Conservation (phyloP, 2,329 filamentous ascomycete species). For the Aspergillus tanneri region DNA sequence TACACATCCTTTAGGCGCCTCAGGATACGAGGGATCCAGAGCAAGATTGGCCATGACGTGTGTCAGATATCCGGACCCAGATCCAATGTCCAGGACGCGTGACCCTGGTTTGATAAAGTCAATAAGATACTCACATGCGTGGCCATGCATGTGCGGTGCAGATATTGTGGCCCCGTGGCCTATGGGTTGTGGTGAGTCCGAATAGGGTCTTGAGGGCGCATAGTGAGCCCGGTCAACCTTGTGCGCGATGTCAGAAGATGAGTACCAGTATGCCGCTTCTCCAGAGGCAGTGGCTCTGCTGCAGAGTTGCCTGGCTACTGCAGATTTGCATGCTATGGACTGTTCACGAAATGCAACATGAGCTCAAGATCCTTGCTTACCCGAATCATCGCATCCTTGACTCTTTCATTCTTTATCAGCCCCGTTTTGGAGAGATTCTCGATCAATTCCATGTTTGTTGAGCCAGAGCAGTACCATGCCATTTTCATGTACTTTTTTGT, state of each 20-base stretch:
- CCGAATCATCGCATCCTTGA: slow-evolving; percentile 76
- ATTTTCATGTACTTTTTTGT: slow-evolving; percentile 50
- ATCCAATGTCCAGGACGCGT: slow-evolving; percentile 70
- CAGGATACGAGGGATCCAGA: slow-evolving; percentile 24
- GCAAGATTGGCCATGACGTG: slow-evolving; percentile 82
- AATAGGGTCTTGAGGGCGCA: slow-evolving; percentile 68
- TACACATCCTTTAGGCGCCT: slow-evolving; percentile 50
- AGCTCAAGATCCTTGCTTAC: slow-evolving; percentile 51
- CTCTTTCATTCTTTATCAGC: slow-evolving; percentile 69
- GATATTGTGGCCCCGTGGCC: slow-evolving; percentile 68
- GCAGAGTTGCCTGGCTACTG: no score
- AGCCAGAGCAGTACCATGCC: slow-evolving; percentile 86
- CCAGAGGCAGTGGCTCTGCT: not conserved
- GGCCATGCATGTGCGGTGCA: slow-evolving; percentile 71
- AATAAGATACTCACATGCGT: slow-evolving; percentile 63
- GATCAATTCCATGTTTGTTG: slow-evolving; percentile 71
- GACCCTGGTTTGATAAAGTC: slow-evolving; percentile 54
- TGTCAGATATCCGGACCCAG: slow-evolving; percentile 79
- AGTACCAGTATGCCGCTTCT: not conserved
- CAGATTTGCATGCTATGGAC: no score
- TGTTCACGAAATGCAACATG: no score
- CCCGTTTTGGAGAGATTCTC: slow-evolving; percentile 71
- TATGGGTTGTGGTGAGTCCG: slow-evolving; percentile 68
- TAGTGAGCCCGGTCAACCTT: slow-evolving; percentile 89
- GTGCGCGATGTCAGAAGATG: not conserved